Evolutionary conservation across 805 yeast genomes (phyloP).

Genomic region (Candida insectorum): DNA sequence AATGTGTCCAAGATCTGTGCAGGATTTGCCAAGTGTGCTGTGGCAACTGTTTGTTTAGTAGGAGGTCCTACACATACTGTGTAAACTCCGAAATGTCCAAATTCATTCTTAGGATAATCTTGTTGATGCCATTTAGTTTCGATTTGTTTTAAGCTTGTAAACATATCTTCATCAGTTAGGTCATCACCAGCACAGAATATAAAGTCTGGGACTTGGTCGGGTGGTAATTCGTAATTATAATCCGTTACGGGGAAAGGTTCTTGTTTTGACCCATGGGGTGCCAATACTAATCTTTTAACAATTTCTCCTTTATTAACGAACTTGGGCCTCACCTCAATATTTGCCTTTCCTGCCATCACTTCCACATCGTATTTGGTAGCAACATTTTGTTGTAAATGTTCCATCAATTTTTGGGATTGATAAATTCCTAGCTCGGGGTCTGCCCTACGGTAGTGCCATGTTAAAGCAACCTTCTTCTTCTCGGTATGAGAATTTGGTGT

Average conservation of each 20-base stretch:
- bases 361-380: conserved; percentile 75
- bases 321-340: conserved; percentile 93
- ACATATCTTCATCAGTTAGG: conserved; percentile 97
- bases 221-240: conserved; percentile 24
- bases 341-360: conserved; percentile 96
- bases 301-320: conserved; percentile 97
- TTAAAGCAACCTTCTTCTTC: conserved; percentile 85
- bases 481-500: conserved; percentile 92
- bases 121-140: conserved; percentile 50
- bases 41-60: conserved; percentile 78
- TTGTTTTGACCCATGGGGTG: conserved; percentile 57
- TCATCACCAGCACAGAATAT: conserved; percentile 93
- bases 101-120: conserved; percentile 40
- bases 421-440: conserved; percentile 91
- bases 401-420: conserved; percentile 66
- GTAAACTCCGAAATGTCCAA: conserved; percentile 60
- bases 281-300: conserved; percentile 71
- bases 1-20: conserved; percentile 79
- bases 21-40: conserved; percentile 82
- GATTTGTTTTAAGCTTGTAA: conserved; percentile 64
- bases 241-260: conserved; percentile 24
- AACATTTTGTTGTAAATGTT: conserved; percentile 58
- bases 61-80: conserved; percentile 95
- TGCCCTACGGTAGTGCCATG: conserved; percentile 96
- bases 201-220: conserved; percentile 70